Conservation (phyloP, 176 grass and related monocot genomes). For the Oryza rufipogon region DNA sequence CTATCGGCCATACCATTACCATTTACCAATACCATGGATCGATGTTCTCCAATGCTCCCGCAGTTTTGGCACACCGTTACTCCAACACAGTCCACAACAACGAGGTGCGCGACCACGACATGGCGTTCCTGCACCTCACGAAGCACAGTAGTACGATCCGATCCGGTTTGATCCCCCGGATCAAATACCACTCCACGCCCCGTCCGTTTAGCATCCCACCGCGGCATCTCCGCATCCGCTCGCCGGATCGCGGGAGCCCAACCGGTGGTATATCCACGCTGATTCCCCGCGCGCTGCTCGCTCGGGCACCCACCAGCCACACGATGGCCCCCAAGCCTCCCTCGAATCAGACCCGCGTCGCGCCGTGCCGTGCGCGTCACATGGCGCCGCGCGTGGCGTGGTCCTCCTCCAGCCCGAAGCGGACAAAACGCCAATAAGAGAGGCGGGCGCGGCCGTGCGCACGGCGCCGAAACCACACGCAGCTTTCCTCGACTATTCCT, state of each 20-base stretch:
- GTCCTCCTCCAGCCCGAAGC: background rate
- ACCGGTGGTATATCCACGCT: background rate
- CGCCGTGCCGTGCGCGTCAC: constrained; percentile 14
- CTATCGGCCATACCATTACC: background rate
- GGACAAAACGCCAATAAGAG: constrained; percentile 22
- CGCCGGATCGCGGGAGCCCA: background rate
- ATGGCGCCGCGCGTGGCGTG: constrained; percentile 16
- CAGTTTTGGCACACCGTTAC: background rate
- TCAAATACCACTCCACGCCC: background rate
- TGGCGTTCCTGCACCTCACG: background rate
- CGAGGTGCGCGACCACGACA: background rate
- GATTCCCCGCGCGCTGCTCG: background rate
- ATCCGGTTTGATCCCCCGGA: background rate
- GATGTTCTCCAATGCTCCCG: background rate
- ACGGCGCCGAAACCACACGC: constrained; percentile 15
- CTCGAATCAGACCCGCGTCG: background rate
- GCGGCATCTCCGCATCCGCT: background rate
- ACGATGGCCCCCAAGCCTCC: background rate
- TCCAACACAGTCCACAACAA: background rate
- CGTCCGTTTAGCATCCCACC: too few species aligned
- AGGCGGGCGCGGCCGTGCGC: constrained; percentile 26
- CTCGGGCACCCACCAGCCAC: background rate
- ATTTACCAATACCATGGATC: background rate
- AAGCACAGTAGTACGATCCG: background rate
- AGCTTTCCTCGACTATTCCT: background rate